A percentile compares a stretch with the other conserved stretches of the same genome.
Evolutionary conservation across 345 rosid genomes (phyloP).

Genomic region (Mallotus nudiflorus): DNA sequence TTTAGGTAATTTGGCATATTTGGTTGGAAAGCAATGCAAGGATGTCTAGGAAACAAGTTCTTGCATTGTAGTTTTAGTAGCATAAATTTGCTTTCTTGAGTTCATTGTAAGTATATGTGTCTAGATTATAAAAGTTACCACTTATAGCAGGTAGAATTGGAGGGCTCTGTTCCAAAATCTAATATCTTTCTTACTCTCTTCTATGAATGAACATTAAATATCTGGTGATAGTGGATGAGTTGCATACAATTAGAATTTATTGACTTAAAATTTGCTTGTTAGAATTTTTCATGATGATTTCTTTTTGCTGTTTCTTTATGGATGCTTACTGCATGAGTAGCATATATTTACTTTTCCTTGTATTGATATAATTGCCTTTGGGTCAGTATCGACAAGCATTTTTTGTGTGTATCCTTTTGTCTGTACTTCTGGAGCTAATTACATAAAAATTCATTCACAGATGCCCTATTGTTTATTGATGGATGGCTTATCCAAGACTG

Average conservation of each 20-base stretch:
- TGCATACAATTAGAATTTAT: not conserved
- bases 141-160: not conserved
- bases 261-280: no score
- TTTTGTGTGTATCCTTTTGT: conserved; percentile 7
- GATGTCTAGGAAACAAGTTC: not conserved
- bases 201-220: not conserved
- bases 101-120: not conserved
- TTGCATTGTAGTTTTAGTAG: not conserved
- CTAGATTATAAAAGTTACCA: not conserved
- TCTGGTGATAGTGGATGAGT: not conserved
- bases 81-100: not conserved
- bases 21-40: conserved; percentile 1
- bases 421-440: conserved; percentile 16
- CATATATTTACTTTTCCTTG: not conserved
- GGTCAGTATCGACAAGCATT: conserved; percentile 8
- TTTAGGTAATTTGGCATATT: not conserved
- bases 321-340: not conserved
- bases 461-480: conserved; percentile 89
- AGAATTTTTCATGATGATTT: not conserved
- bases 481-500: conserved; percentile 86
- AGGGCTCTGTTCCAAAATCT: not conserved
- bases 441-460: conserved; percentile 36
- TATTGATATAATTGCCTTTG: conserved; percentile 6
- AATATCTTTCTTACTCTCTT: not conserved
- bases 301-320: not conserved